These are phyloP conservation scores for Allomyces macrogynus DNA, from an alignment of 192 early-diverging fungal genomes.

Conservation along the genomic window DNA sequence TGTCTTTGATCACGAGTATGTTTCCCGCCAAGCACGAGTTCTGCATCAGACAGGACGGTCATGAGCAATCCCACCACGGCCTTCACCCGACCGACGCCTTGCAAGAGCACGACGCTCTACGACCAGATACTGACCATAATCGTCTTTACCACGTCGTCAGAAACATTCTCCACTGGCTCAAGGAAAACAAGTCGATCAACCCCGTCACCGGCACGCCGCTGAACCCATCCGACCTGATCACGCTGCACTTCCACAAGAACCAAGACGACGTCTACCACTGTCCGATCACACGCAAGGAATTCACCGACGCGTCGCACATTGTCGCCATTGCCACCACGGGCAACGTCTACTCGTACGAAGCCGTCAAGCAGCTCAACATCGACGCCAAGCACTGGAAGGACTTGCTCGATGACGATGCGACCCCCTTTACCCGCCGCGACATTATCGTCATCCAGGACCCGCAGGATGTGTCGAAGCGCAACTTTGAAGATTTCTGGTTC, in stretches of 20 bases:
- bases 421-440: constrained; percentile 62
- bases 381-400: constrained; percentile 71
- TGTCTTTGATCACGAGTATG: constrained; percentile 62
- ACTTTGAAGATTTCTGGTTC: background rate
- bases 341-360: constrained; percentile 71
- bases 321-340: constrained; percentile 66
- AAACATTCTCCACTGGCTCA: constrained; percentile 55
- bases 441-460: constrained; percentile 69
- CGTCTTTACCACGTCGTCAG: constrained; percentile 5
- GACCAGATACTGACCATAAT: background rate
- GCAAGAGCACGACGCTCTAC: too few species aligned
- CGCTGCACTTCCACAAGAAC: constrained; percentile 66
- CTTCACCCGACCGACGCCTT: too few species aligned
- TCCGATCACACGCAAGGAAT: constrained; percentile 76
- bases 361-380: constrained; percentile 68
- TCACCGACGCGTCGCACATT: constrained; percentile 66
- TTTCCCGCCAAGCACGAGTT: too few species aligned
- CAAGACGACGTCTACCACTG: constrained; percentile 60
- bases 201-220: constrained; percentile 69
- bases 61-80: too few species aligned
- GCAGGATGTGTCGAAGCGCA: constrained; percentile 2
- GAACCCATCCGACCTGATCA: constrained; percentile 45
- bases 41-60: too few species aligned
- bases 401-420: constrained; percentile 51
- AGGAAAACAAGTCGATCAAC: constrained; percentile 15